Conservation (phyloP, 2,329 filamentous ascomycete genomes). For the Xylaria sp. region DNA sequence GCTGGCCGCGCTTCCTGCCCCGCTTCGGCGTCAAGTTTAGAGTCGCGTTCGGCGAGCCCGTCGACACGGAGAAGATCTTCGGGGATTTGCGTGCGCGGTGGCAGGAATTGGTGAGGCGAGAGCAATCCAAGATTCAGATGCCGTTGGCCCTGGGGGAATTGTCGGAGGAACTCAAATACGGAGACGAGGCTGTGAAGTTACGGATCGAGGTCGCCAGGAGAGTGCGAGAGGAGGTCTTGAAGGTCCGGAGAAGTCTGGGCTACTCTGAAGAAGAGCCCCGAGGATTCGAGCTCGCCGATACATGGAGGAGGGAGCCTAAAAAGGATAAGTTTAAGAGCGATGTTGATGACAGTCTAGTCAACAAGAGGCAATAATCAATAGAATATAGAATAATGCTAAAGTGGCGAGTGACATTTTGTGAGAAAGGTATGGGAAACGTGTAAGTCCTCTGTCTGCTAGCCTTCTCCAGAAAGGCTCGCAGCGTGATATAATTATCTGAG, state of each 20-base stretch:
- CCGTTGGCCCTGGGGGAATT: constrained; percentile 66
- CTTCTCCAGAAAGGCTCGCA: background rate
- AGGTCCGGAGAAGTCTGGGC: constrained; percentile 77
- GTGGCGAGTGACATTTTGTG: background rate
- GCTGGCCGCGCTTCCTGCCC: constrained; percentile 83
- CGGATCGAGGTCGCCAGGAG: constrained; percentile 83
- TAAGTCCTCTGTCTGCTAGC: background rate
- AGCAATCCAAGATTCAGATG: constrained; percentile 37
- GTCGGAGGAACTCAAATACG: constrained; percentile 74
- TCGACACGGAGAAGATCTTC: constrained; percentile 80
- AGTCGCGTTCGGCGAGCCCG: constrained; percentile 81
- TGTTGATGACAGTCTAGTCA: constrained; percentile 65
- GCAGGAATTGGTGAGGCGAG: constrained; percentile 68
- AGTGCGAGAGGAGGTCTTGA: constrained; percentile 82
- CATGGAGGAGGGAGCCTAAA: constrained; percentile 72
- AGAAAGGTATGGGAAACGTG: background rate
- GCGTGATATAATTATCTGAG: constrained; percentile 10
- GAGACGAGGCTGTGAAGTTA: constrained; percentile 79
- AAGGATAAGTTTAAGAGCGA: constrained; percentile 63
- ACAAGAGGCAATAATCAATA: constrained; percentile 42
- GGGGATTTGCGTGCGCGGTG: constrained; percentile 80
- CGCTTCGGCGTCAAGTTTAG: constrained; percentile 76
- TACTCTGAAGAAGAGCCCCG: constrained; percentile 75
- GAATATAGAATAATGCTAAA: background rate
- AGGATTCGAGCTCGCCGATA: constrained; percentile 80